Conservation (phyloP, 2,329 filamentous ascomycete species). For the Botrytis pseudocinerea region DNA sequence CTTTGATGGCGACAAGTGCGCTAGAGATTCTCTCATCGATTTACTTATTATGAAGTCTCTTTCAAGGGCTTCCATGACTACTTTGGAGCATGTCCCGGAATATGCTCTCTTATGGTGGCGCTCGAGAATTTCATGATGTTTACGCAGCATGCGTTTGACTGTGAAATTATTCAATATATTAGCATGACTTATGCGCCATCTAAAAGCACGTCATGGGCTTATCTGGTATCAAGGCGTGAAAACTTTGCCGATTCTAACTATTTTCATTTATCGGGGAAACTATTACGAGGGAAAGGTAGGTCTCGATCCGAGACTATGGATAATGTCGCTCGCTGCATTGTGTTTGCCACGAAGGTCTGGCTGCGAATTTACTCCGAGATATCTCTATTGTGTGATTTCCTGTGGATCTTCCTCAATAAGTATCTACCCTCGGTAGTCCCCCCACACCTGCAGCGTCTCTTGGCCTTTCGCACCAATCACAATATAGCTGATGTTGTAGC, state of each 20-base stretch:
- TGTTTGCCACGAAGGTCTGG: neutral
- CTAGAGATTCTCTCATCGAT: constrained; percentile 14
- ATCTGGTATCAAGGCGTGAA: neutral
- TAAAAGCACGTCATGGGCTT: neutral
- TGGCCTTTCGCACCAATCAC: neutral
- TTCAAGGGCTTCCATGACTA: neutral
- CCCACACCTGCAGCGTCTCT: neutral
- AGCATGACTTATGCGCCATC: neutral
- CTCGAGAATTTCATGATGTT: neutral
- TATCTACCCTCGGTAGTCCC: neutral
- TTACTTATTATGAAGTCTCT: neutral
- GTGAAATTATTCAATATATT: neutral
- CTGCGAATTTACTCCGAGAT: neutral
- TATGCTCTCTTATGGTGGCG: neutral
- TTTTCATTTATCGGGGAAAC: neutral
- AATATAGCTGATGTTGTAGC: neutral
- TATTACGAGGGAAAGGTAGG: neutral
- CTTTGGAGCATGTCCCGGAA: neutral
- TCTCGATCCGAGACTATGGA: constrained; percentile 13
- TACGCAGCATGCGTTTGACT: neutral
- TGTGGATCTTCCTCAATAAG: constrained; percentile 14
- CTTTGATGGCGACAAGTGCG: constrained; percentile 21
- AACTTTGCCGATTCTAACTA: neutral
- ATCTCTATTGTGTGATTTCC: constrained; percentile 19
- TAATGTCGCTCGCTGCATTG: neutral